Evolutionary conservation across 208 protist genomes (phyloP).

Genomic region (Naegleria lovaniensis): DNA sequence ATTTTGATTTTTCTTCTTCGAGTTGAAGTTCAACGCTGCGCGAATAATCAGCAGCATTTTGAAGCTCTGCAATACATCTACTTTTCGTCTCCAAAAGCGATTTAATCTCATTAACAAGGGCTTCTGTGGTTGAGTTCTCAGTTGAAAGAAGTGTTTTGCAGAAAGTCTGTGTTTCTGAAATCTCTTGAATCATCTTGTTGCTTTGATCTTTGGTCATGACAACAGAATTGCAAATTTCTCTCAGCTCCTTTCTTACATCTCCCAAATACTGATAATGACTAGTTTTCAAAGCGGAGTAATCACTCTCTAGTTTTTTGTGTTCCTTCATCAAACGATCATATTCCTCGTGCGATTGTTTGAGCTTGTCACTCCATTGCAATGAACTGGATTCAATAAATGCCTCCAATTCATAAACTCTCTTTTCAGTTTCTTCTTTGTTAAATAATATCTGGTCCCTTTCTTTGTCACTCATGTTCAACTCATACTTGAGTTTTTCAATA

Average conservation of each 20-base stretch:
- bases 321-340: neutral
- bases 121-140: neutral
- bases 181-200: neutral
- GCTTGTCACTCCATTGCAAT: neutral
- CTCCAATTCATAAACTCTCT: neutral
- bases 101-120: neutral
- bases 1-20: conserved; percentile 7
- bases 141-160: neutral
- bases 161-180: neutral
- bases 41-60: neutral
- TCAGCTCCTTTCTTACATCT: neutral
- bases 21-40: neutral
- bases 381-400: neutral
- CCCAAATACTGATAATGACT: neutral
- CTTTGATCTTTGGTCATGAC: neutral
- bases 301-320: too few relatives aligned
- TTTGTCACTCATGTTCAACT: neutral
- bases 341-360: neutral
- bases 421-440: neutral
- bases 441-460: neutral
- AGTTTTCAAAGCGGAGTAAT: neutral
- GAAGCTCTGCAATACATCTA: neutral
- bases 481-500: neutral
- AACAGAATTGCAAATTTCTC: neutral
- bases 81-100: neutral